phyloP scores from a whole-genome alignment of 1,284 basidiomycete species.

The Athelia psychrophila region DNA sequence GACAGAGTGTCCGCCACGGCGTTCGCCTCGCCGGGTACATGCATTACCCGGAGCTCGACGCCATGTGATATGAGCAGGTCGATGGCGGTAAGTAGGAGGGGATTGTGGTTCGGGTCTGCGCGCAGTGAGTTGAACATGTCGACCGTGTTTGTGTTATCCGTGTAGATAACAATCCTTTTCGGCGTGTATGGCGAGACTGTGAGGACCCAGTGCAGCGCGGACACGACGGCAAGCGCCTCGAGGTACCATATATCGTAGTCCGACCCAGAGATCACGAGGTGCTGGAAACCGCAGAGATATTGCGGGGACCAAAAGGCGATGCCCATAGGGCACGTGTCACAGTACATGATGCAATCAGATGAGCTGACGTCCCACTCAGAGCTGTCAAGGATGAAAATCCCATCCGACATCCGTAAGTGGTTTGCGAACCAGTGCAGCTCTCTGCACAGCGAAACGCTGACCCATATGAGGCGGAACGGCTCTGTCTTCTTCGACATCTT shows the following conservation, averaged over 20 bases:
- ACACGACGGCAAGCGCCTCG: background rate
- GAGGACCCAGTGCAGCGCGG: no score
- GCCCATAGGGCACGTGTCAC: background rate
- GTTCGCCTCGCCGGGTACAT: constrained; percentile 15
- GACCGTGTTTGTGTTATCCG: background rate
- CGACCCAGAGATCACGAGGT: background rate
- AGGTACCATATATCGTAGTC: background rate
- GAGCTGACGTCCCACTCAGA: background rate
- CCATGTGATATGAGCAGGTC: constrained; percentile 4
- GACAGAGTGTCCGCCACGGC: constrained; percentile 19
- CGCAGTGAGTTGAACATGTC: background rate
- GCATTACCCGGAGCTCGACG: constrained; percentile 13
- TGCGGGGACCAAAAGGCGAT: background rate
- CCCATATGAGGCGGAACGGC: background rate
- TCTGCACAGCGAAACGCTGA: background rate
- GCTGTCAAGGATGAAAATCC: background rate
- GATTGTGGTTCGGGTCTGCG: constrained; percentile 8
- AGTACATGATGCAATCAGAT: background rate
- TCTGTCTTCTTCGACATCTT: background rate
- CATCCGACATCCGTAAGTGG: background rate
- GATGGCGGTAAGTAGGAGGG: constrained; percentile 6
- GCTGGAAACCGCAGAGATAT: background rate
- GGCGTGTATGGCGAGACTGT: background rate
- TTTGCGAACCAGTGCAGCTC: background rate
- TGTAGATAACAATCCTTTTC: background rate